phyloP scores from a whole-genome alignment of 1,284 basidiomycete species.

The Cutaneotrichosporon cavernicola region DNA sequence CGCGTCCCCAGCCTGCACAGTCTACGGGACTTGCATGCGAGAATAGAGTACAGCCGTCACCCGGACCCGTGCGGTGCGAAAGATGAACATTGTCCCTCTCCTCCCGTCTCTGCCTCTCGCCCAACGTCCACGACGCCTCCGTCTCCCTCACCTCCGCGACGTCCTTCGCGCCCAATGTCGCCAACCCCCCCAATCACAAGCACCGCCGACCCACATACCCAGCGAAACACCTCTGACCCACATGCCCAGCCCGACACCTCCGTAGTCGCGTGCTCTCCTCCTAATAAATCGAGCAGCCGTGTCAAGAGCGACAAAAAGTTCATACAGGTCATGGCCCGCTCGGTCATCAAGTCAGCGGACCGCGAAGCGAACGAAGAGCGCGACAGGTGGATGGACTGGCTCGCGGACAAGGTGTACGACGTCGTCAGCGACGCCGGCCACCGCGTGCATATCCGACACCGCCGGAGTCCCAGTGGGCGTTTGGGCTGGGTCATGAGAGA shows the following conservation, averaged over 20 bases:
- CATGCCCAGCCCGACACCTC: not conserved
- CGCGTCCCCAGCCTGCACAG: not conserved
- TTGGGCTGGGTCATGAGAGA: not conserved
- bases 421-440: not conserved
- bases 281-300: not conserved
- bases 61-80: not conserved
- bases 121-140: not conserved
- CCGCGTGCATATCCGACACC: not conserved
- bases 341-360: not conserved
- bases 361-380: not conserved
- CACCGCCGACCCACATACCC: too few species aligned
- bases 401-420: constrained; percentile 2
- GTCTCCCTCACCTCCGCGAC: not conserved
- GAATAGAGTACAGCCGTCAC: not conserved
- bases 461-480: not conserved
- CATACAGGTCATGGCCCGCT: not conserved
- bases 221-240: not conserved
- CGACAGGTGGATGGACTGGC: constrained; percentile 7
- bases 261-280: not conserved
- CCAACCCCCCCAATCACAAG: too few species aligned
- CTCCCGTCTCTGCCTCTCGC: not conserved
- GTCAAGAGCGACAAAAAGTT: not conserved
- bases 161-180: not conserved
- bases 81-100: not conserved
- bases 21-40: too few species aligned